Evolutionary conservation across 1,139 yeast genomes (phyloP), one percentile per base, ranked within the genome.

Genomic region (Suhomyces wounanorum): DNA sequence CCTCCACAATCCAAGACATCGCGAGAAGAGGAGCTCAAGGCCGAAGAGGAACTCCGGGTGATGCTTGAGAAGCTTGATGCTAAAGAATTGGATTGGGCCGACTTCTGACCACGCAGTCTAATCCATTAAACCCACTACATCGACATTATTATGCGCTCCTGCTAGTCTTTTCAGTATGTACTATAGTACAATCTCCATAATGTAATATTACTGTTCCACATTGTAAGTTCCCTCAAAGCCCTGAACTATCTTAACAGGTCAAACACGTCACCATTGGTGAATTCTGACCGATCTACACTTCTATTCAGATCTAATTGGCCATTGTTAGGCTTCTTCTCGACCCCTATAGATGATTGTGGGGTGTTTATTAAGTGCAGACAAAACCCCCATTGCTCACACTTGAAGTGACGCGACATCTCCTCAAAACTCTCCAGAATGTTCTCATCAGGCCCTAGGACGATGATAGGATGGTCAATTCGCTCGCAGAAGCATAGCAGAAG

Each of bases 61-160:
- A 47, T 52, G 45, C 51, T 59, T 26, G 62, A 59, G 23, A 47
- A 55, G 33, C 45, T 59, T 36, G 61, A 58, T 40, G 50, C 60
- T 14, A 57, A 57, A 30, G 57, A 55, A 18, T 42, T 58, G 44
- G 61, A 59, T 45, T 59, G 62, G 62, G 55, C 60, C 18, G 51
- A 52, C 35, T 58, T 57, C 26, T 30, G 33, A 30, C 23, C 8
- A 11, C n/a, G 5, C 14, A 28, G 10, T 28, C 3, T 11, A 10
- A 9, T 4, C 8, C 31, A 3, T 28, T 9, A 28, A 10, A 9
- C 10, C 31, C 13, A 28, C 10, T 9, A 26, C 13, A 26, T 26
- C 30, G 10, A 26, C 30, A 26, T 26, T 9, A 9, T 10, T 8
- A 26, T 25, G 30, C 13, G 16, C 13, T 16, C 14, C 35, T 31